Base-by-base conservation (phyloP, 208 protist genomes). In the Trypanosoma brucei region DNA sequence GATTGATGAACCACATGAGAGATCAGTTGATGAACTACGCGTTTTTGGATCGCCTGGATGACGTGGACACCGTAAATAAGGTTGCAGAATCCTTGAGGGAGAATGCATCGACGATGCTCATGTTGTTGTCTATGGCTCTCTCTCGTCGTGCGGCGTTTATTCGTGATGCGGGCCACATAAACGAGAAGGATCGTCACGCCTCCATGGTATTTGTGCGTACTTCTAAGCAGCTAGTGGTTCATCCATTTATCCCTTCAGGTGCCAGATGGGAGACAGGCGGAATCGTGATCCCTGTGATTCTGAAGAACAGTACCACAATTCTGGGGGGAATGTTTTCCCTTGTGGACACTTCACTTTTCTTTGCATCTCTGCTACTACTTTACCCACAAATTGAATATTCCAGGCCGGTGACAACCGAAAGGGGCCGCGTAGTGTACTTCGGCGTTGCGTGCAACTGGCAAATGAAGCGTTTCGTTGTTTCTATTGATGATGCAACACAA, bases 201-300 rank as follows among this genome's bases (percentile, higher is more conserved):
- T 75, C 85, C 34, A 80, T 92, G 65, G 73, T 78, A n/a, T 96
- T 93, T 78, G 80, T 93, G 64, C 90, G 90, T 44, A 89, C 90
- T 9, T 73, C 86, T 13, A 96, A 93, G 75, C 85, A 84, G 54
- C 76, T 92, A 22, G 59, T 80, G 13, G 62, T 77, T 14, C 81
- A 84, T 69, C 48, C 31, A 4, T 62, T 65, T 63, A 62, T 70
- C 62, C 65, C 78, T 3, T 81, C 75, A 55, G 64, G 60, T 55
- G 77, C 90, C 22, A 68, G 72, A 55, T 96, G 90, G 87, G 78
- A 84, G 51, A 65, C 74, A 2, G 76, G 76, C 35, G 67, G 78
- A 34, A 78, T 78, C 34, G 55, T 96, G 5, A 68, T 93, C 42
- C 70, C 83, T 39, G 73, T 85, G 3, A 72, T 88, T 65, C 52